Percentiles rank a stretch among this genome's conserved stretches.
Evolutionary conservation across 306 rosid genomes (phyloP).

Genomic region (Cajanus cajan): DNA sequence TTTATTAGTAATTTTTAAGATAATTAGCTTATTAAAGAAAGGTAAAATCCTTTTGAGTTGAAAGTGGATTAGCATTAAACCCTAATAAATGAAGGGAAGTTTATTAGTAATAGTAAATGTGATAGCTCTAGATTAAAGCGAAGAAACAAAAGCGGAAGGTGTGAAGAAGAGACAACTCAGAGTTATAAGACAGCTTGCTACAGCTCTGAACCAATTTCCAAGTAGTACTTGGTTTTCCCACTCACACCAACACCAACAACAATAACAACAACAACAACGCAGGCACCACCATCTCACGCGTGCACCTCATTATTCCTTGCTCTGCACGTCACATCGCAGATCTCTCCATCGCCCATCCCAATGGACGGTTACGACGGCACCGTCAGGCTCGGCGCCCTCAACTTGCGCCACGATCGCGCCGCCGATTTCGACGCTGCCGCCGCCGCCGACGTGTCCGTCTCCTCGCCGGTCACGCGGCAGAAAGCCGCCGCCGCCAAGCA

Average conservation of each 20-base stretch:
- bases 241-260: neutral
- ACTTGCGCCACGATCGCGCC: conserved; percentile 67
- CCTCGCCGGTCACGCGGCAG: conserved; percentile 94
- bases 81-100: no score
- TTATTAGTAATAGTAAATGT: no score
- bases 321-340: neutral
- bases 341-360: conserved; percentile 13
- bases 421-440: conserved; percentile 60
- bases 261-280: neutral
- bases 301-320: neutral
- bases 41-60: no score
- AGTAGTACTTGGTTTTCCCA: neutral
- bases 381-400: conserved; percentile 73
- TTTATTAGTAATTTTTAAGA: no score
- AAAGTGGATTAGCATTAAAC: no score
- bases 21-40: no score
- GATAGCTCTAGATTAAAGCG: neutral
- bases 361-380: conserved; percentile 94
- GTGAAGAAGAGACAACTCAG: conserved; percentile 33
- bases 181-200: conserved; percentile 48
- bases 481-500: conserved; percentile 95
- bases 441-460: conserved; percentile 75
- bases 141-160: neutral
- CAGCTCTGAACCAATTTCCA: conserved; percentile 36
- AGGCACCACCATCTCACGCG: neutral